Conservation (phyloP, 306 rosid genomes). For the Sesbania bispinosa region DNA sequence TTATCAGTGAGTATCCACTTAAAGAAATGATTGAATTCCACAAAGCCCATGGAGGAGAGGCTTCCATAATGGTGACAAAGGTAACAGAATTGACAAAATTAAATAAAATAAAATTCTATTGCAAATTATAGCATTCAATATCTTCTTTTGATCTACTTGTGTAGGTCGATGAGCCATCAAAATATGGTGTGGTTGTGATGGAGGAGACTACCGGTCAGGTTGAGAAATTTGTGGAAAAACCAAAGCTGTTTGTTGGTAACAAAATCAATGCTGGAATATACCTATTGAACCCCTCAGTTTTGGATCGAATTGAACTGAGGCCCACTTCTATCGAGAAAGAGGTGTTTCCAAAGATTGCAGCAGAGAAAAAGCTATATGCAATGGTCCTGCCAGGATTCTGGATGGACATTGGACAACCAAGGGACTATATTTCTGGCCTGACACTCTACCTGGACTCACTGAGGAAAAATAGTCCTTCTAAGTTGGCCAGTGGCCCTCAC, state of each 20-base stretch:
- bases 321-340: slow-evolving; percentile 99
- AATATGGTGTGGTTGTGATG: slow-evolving; percentile 95
- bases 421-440: slow-evolving; percentile 86
- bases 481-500: slow-evolving; percentile 69
- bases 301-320: slow-evolving; percentile 79
- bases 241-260: slow-evolving; percentile 94
- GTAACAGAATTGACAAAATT: slow-evolving; percentile 30
- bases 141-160: slow-evolving; percentile 23
- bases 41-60: slow-evolving; percentile 94
- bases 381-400: slow-evolving; percentile 99
- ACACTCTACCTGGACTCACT: slow-evolving; percentile 78
- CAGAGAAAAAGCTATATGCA: slow-evolving; percentile 75
- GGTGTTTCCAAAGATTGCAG: slow-evolving; percentile 89
- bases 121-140: not conserved
- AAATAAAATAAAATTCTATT: not conserved
- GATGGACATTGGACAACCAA: slow-evolving; percentile 99
- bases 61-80: slow-evolving; percentile 99
- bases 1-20: slow-evolving; percentile 94
- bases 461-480: slow-evolving; percentile 71
- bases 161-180: slow-evolving; percentile 98
- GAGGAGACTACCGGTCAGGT: slow-evolving; percentile 90
- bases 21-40: slow-evolving; percentile 90
- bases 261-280: slow-evolving; percentile 98
- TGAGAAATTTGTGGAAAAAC: slow-evolving; percentile 93
- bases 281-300: slow-evolving; percentile 80